These are phyloP conservation scores for Cordyceps pruinosa DNA, from an alignment of 2,329 filamentous ascomycete species.

Conservation along the genomic window DNA sequence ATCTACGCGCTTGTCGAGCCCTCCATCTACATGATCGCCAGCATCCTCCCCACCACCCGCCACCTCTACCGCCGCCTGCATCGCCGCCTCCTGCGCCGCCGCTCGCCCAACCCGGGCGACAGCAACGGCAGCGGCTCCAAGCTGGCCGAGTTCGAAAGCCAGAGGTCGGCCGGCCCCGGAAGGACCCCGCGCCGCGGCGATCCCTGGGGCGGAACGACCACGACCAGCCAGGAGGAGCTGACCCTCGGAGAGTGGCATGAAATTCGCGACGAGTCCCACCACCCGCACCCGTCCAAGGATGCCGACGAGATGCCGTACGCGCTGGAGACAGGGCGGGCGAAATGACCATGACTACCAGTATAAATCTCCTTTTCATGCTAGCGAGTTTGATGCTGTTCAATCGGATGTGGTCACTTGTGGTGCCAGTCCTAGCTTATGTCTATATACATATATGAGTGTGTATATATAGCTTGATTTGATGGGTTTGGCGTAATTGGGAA, in stretches of 20 bases:
- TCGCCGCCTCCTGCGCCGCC: neutral
- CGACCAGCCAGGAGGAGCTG: slow-evolving; percentile 11
- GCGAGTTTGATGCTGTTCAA: neutral
- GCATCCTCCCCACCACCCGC: slow-evolving; percentile 12
- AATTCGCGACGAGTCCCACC: neutral
- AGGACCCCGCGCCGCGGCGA: neutral
- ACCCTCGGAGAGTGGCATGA: slow-evolving; percentile 10
- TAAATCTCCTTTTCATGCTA: neutral
- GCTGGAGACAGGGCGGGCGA: neutral
- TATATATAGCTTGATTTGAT: neutral
- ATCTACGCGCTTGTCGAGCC: slow-evolving; percentile 15
- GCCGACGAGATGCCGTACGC: neutral
- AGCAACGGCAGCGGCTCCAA: neutral
- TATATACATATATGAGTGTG: neutral
- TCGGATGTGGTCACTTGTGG: neutral
- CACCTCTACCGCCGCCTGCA: slow-evolving; percentile 10
- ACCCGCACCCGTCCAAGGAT: neutral
- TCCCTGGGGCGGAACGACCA: neutral
- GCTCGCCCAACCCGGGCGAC: neutral
- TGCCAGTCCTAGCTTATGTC: neutral
- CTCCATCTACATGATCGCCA: slow-evolving; percentile 14
- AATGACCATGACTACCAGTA: neutral
- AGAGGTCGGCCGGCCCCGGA: neutral
- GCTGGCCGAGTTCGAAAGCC: neutral
- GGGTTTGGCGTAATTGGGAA: neutral